phyloP scores from a whole-genome alignment of 495 filamentous ascomycete species.

The Penicillium steckii region DNA sequence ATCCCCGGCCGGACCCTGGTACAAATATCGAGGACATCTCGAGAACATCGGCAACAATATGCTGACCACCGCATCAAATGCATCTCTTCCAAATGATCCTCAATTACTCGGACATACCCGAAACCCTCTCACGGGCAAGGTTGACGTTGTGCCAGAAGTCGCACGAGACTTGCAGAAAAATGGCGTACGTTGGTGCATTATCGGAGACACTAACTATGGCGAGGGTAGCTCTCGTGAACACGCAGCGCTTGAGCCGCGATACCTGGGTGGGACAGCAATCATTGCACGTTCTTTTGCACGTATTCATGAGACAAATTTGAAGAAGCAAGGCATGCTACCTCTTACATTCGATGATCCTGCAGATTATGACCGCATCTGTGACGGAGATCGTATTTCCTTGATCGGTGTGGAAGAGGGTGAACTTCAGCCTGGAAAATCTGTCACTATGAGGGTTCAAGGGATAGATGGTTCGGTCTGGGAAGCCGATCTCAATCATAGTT shows the following conservation, averaged over 20 bases:
- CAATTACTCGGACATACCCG: constrained; percentile 19
- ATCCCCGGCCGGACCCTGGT: constrained; percentile 23
- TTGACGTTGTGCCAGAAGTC: constrained; percentile 10
- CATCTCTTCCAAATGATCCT: constrained; percentile 16
- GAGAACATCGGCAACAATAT: constrained; percentile 26
- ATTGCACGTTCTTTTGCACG: constrained; percentile 23
- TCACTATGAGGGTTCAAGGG: constrained; percentile 15
- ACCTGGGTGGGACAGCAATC: constrained; percentile 17
- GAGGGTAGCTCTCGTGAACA: constrained; percentile 26
- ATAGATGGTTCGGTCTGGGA: constrained; percentile 18
- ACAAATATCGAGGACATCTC: constrained; percentile 16
- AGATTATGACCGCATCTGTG: constrained; percentile 46
- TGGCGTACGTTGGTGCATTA: constrained; percentile 15
- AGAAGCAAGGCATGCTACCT: constrained; percentile 25
- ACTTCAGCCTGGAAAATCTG: constrained; percentile 12
- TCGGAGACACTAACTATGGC: constrained; percentile 23
- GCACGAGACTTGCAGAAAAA: constrained; percentile 12
- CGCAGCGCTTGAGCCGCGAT: constrained; percentile 22
- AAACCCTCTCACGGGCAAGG: constrained; percentile 3
- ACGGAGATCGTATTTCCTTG: constrained; percentile 19
- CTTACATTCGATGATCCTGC: constrained; percentile 9
- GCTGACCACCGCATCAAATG: constrained; percentile 18
- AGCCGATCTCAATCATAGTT: constrained; percentile 22
- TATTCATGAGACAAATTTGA: constrained; percentile 26
- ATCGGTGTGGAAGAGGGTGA: constrained; percentile 24